Evolutionary conservation across 2,329 filamentous ascomycete genomes (phyloP).

Genomic region (Aspergillus sp.): DNA sequence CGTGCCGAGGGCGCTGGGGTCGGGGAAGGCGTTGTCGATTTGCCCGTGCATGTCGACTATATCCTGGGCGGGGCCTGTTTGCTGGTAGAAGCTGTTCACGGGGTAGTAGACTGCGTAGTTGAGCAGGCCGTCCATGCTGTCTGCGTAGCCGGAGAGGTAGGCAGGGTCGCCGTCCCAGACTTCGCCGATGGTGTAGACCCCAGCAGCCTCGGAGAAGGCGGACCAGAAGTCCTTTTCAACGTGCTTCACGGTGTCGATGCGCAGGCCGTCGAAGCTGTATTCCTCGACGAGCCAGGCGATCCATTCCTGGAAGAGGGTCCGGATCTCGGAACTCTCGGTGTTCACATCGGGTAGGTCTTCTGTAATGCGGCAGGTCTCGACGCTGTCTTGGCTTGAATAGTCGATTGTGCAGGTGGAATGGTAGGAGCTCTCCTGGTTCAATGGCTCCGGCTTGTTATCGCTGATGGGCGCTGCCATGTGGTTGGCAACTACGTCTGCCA

Average conservation of each 20-base stretch:
- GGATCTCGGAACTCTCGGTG: conserved; percentile 53
- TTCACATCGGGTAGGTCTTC: conserved; percentile 61
- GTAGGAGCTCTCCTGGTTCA: conserved; percentile 60
- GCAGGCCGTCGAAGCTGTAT: conserved; percentile 55
- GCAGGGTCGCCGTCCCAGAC: conserved; percentile 42
- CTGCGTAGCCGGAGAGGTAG: conserved; percentile 47
- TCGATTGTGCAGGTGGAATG: conserved; percentile 59
- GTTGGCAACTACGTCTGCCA: conserved; percentile 62
- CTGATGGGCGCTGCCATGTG: conserved; percentile 53
- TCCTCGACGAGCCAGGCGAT: conserved; percentile 56
- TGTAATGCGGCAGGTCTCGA: conserved; percentile 55
- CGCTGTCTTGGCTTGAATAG: conserved; percentile 51
- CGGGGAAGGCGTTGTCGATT: conserved; percentile 38
- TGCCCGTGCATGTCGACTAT: conserved; percentile 35
- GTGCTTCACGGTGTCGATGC: conserved; percentile 53
- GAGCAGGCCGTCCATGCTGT: conserved; percentile 46
- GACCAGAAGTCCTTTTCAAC: conserved; percentile 49
- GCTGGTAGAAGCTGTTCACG: conserved; percentile 22
- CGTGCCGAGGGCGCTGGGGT: conserved; percentile 51
- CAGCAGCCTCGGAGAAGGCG: conserved; percentile 39
- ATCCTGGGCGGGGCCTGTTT: conserved; percentile 9
- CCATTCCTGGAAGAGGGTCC: conserved; percentile 58
- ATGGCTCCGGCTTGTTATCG: conserved; percentile 53
- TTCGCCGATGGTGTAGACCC: conserved; percentile 52
- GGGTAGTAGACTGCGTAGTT: conserved; percentile 56